A percentile compares a stretch with the other conserved stretches of the same genome.
These are phyloP conservation scores for Colletotrichum shisoi DNA, from an alignment of 2,329 filamentous ascomycete species.

Conservation along the genomic window DNA sequence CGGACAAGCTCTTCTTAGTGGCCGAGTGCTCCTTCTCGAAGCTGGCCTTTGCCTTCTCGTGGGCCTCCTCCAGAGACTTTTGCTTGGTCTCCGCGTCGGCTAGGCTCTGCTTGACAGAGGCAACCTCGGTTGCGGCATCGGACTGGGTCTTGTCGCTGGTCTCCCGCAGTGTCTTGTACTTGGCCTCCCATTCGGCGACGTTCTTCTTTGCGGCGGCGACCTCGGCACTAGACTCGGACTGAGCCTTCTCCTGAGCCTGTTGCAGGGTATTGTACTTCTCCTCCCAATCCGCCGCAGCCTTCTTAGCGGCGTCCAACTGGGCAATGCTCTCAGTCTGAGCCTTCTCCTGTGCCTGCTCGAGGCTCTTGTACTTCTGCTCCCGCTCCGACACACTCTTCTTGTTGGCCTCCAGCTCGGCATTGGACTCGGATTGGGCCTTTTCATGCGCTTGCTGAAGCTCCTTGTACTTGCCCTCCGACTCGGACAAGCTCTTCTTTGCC, in stretches of 20 bases:
- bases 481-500: conserved; percentile 33
- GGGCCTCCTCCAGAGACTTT: conserved; percentile 42
- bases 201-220: conserved; percentile 41
- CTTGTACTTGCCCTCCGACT: conserved; percentile 47
- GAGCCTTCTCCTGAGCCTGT: conserved; percentile 41
- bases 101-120: conserved; percentile 45
- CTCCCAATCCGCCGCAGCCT: conserved; percentile 40
- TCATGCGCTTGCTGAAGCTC: conserved; percentile 41
- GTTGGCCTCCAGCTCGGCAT: conserved; percentile 28
- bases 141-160: conserved; percentile 44
- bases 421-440: conserved; percentile 45
- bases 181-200: conserved; percentile 42
- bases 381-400: conserved; percentile 40
- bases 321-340: conserved; percentile 43
- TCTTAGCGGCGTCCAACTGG: conserved; percentile 41
- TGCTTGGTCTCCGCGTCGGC: conserved; percentile 40
- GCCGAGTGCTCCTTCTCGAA: conserved; percentile 26
- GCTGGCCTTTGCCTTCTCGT: conserved; percentile 40
- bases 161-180: conserved; percentile 43
- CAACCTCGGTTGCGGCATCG: conserved; percentile 46
- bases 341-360: conserved; percentile 42
- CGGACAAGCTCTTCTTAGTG: conserved; percentile 37
- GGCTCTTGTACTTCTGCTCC: conserved; percentile 42
- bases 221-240: conserved; percentile 43
- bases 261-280: conserved; percentile 46